These are phyloP conservation scores for Talaromyces adpressus DNA, from an alignment of 495 filamentous ascomycete genomes.

Conservation along the genomic window DNA sequence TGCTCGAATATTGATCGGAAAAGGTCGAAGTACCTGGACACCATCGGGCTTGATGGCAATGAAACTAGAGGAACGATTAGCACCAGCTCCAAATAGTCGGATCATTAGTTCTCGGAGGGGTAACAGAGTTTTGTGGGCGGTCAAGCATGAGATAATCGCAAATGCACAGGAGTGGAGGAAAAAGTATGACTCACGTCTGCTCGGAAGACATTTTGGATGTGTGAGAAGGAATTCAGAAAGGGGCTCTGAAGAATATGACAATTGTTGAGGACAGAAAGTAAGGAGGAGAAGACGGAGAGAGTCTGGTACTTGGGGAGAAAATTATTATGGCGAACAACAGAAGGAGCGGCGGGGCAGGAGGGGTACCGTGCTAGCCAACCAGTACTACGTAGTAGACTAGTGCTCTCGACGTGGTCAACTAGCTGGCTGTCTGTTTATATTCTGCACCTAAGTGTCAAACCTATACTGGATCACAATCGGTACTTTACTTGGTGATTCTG, in stretches of 20 bases:
- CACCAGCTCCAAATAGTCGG: background rate
- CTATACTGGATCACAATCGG: background rate
- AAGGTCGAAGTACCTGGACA: conserved; percentile 70
- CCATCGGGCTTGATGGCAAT: conserved; percentile 99
- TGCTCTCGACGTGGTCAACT: background rate
- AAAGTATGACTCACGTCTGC: conserved; percentile 72
- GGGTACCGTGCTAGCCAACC: conserved; percentile 6
- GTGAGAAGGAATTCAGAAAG: conserved; percentile 11
- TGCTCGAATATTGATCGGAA: conserved; percentile 11
- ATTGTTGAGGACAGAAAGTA: conserved; percentile 16
- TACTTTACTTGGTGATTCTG: background rate
- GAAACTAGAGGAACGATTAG: conserved; percentile 64
- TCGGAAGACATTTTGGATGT: conserved; percentile 73
- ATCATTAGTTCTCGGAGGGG: background rate
- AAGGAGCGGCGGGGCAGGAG: conserved; percentile 15
- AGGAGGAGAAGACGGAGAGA: conserved; percentile 11
- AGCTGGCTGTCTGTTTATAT: background rate
- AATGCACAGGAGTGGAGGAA: conserved; percentile 13
- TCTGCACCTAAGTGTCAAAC: background rate
- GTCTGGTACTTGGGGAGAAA: background rate
- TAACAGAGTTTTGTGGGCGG: conserved; percentile 7
- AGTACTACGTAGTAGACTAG: no score
- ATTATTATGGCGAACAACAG: conserved; percentile 2
- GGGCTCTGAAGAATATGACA: background rate
- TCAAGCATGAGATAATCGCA: conserved; percentile 19